phyloP scores from a whole-genome alignment of 2,329 filamentous ascomycete genomes.

The Aspergillus tamarii region DNA sequence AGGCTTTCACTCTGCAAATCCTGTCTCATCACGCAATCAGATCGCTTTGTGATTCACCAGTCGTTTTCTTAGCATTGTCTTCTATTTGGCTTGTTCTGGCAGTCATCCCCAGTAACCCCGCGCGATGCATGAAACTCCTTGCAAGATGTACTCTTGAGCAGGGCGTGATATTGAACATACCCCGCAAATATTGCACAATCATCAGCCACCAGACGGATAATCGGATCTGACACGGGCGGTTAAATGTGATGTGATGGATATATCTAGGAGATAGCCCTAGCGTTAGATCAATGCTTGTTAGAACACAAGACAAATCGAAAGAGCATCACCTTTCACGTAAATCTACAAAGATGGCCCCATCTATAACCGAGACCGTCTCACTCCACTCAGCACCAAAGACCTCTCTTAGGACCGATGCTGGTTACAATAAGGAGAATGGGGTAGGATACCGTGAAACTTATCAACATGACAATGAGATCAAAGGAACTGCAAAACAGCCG shows the following conservation, averaged over 20 bases:
- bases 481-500: conserved; percentile 57
- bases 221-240: conserved; percentile 20
- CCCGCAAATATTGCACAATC: conserved; percentile 29
- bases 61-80: background rate
- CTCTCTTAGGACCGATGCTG: conserved; percentile 33
- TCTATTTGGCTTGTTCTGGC: background rate
- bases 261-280: conserved; percentile 9
- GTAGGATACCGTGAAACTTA: conserved; percentile 35
- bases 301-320: background rate
- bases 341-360: conserved; percentile 37
- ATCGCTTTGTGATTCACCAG: background rate
- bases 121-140: conserved; percentile 7
- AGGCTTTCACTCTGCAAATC: conserved; percentile 11
- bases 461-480: conserved; percentile 55
- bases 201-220: conserved; percentile 17
- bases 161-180: conserved; percentile 18
- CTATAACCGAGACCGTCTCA: conserved; percentile 34
- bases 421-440: conserved; percentile 42
- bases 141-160: background rate
- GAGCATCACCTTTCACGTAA: background rate
- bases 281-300: background rate
- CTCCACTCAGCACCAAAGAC: conserved; percentile 30
- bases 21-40: conserved; percentile 18
- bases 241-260: conserved; percentile 12
- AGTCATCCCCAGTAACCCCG: conserved; percentile 8